Base-by-base conservation (phyloP, 2,329 filamentous ascomycete genomes). In the Triangularia verruculosa region DNA sequence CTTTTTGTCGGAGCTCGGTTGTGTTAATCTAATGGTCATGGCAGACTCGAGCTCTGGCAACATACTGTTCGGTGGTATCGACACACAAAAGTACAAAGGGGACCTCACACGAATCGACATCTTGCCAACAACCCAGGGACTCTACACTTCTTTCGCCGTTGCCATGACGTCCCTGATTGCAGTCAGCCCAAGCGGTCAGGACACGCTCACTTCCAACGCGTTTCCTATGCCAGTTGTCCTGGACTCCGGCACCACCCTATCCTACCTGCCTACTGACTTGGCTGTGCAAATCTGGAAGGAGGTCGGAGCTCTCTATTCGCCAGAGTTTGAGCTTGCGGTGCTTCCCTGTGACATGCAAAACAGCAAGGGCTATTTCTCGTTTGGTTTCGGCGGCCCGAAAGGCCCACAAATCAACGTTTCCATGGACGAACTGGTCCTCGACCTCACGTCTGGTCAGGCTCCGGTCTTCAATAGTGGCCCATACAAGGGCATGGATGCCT, bases 21-120 rank as follows among this genome's bases (percentile, higher is more conserved):
- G n/a, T 59, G 28, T 15, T n/a, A 8, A 54, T 9, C 59, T 66
- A 34, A 61, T 69, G 53, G 71, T 71, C 59, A 15, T 54, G 6
- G 0, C 8, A 74, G 80, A 79, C 63, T 76, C 89, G 0, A 87
- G 82, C 64, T 87, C 83, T 1, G 91, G 91, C 34, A 89, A 79
- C 69, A 88, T 94, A 64, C 79, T 94, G 1, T 95, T 94, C 69
- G 91, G 91, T 43, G 91, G 90, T n/a, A 86, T 93, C 64, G 90
- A 94, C 73, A 90, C 86, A 0, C 84, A 82, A 64, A 93, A 93
- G 73, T 95, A 87, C 75, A 73, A 80, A 0, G 90, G 90, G 56
- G 74, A 83, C 1, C 79, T 93, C 30, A 80, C 82, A 54, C 84
- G 81, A 5, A 79, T 93, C 27, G 80, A 88, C 15, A 80, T 92